Percentiles rank a stretch among this genome's conserved stretches.
These are phyloP conservation scores for Trichosporon asahii DNA, from an alignment of 1,284 basidiomycete species.

Conservation along the genomic window DNA sequence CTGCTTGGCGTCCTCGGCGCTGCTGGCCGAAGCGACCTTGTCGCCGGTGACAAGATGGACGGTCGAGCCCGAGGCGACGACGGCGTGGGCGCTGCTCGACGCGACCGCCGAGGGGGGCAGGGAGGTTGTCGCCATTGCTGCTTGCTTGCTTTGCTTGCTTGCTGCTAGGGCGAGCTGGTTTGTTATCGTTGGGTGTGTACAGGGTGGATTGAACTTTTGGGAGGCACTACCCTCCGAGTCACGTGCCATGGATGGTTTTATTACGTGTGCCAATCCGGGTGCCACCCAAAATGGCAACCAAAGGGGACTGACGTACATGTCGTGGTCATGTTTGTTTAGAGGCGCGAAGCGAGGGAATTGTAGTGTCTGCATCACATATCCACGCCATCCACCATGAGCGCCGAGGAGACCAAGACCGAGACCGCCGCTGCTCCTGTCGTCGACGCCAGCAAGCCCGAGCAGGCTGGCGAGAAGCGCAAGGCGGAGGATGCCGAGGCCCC, in stretches of 20 bases:
- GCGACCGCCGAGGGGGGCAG: conserved; percentile 24
- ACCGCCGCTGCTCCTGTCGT: conserved; percentile 12
- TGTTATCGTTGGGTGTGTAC: background rate
- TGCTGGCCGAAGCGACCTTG: conserved; percentile 13
- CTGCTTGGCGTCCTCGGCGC: conserved; percentile 19
- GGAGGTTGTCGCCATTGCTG: conserved; percentile 12
- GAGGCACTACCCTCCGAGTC: background rate
- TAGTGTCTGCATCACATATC: background rate
- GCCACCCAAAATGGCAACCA: background rate
- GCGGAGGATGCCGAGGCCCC: conserved; percentile 26
- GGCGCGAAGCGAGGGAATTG: background rate
- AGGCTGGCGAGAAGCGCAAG: conserved; percentile 35
- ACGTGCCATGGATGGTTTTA: background rate
- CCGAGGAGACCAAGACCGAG: conserved; percentile 13
- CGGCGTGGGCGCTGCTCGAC: conserved; percentile 8
- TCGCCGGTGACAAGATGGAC: conserved; percentile 16
- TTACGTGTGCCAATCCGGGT: background rate
- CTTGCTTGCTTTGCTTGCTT: background rate
- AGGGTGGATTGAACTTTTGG: background rate
- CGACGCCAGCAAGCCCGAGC: background rate
- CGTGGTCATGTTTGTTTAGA: conserved; percentile 3
- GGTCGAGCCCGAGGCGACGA: conserved; percentile 20
- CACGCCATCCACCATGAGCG: conserved; percentile 23
- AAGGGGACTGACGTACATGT: background rate
- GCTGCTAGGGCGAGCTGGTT: too few relatives aligned